These are phyloP conservation scores for Bipolaris bicolor DNA, from an alignment of 2,329 filamentous ascomycete species.

Conservation along the genomic window DNA sequence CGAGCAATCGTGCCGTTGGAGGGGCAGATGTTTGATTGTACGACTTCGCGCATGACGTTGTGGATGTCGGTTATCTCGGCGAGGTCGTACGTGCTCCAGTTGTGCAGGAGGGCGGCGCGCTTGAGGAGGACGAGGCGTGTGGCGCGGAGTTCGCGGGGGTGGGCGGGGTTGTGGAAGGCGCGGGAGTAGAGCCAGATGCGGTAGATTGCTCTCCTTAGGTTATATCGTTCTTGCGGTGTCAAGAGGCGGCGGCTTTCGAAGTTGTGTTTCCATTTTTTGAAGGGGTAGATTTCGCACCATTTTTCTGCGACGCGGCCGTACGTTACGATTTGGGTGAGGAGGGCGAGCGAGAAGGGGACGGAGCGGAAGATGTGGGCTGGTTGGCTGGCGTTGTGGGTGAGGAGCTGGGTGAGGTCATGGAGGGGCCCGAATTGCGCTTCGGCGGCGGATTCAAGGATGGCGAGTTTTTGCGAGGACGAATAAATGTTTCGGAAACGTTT, in stretches of 20 bases:
- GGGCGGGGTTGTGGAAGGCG: constrained; percentile 62
- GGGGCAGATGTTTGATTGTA: constrained; percentile 65
- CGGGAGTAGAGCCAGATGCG: constrained; percentile 65
- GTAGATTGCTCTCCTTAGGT: constrained; percentile 64
- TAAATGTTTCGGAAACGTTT: constrained; percentile 61
- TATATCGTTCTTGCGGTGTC: constrained; percentile 56
- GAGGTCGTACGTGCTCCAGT: constrained; percentile 62
- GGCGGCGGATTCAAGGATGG: constrained; percentile 60
- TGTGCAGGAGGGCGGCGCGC: constrained; percentile 63
- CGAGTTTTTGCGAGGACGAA: constrained; percentile 59
- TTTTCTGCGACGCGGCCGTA: constrained; percentile 62
- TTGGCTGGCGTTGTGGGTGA: constrained; percentile 66
- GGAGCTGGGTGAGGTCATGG: constrained; percentile 63
- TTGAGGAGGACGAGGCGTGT: constrained; percentile 56
- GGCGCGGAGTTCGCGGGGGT: constrained; percentile 59
- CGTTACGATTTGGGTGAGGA: constrained; percentile 62
- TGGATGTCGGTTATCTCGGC: constrained; percentile 66
- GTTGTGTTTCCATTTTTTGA: constrained; percentile 67
- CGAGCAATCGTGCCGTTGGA: constrained; percentile 65
- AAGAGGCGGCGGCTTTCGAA: constrained; percentile 62
- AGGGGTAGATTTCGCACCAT: constrained; percentile 67
- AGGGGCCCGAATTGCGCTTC: constrained; percentile 65
- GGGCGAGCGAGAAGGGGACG: constrained; percentile 60
- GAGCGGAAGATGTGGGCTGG: constrained; percentile 60
- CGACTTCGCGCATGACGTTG: constrained; percentile 60